Evolutionary conservation across 176 grass and related monocot genomes (phyloP).

Genomic region (Aegilops sharonensis): DNA sequence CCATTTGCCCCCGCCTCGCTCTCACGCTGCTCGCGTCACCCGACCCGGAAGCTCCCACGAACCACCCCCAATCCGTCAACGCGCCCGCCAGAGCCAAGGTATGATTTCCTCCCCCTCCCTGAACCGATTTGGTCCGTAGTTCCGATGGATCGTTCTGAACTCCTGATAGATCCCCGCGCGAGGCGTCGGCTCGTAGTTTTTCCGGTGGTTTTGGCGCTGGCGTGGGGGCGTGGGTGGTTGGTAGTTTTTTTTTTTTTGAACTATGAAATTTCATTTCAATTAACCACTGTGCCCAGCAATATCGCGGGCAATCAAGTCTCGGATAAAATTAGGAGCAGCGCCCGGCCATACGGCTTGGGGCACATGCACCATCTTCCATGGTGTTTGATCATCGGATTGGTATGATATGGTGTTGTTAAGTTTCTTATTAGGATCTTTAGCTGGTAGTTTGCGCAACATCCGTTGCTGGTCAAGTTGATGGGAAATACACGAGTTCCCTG

Average conservation of each 20-base stretch:
- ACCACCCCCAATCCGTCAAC: slow-evolving; percentile 10
- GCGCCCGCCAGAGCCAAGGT: neutral
- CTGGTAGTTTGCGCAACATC: too few species aligned
- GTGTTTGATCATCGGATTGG: neutral
- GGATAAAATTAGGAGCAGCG: too few species aligned
- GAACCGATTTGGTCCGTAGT: neutral
- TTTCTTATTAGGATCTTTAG: too few species aligned
- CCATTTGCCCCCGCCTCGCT: slow-evolving; percentile 32
- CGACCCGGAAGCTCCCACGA: neutral
- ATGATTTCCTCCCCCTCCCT: neutral
- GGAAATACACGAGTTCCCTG: too few species aligned
- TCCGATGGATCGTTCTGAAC: too few species aligned
- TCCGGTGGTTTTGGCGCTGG: neutral
- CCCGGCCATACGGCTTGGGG: too few species aligned
- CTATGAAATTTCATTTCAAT: too few species aligned
- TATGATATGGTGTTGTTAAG: too few species aligned
- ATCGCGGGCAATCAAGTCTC: too few species aligned
- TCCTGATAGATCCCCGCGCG: neutral
- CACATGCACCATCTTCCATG: neutral
- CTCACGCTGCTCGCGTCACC: slow-evolving; percentile 39
- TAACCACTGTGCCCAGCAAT: too few species aligned
- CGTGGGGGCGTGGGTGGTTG: neutral
- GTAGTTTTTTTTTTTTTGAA: neutral
- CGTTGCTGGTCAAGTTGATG: too few species aligned
- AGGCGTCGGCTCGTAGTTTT: neutral